Evolutionary conservation across 1,284 basidiomycete genomes (phyloP), one percentile per base, ranked within the genome.

Genomic region (Agaricales sp.): DNA sequence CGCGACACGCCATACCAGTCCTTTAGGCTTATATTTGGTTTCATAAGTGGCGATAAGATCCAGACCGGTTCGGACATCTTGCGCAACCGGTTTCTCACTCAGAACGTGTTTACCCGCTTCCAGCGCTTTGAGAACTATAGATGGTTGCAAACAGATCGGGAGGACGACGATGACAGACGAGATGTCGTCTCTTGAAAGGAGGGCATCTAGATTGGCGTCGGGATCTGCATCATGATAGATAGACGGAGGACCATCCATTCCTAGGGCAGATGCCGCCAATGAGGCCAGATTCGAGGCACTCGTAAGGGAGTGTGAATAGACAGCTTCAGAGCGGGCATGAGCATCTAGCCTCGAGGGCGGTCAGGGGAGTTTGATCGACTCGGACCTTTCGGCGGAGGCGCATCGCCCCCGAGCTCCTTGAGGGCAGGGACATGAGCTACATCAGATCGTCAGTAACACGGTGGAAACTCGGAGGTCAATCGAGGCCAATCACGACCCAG

Each of bases 81-180:
- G 8, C 4, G 21, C 87, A n/a, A 92, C 72, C 3, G 91, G 91
- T 60, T 93, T 93, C 70, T 92, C 85, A 62, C 82, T 85, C 50
- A 93, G 63, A 46, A 93, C 88, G 58, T 92, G 86, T 66, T 93
- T 93, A 19, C 89, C 87, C 0, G 85, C 82, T 11, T 67, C 71
- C 37, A 84, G 66, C 1, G 75, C 73, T 56, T 74, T 75, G 51
- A 78, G 63, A 51, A 93, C 69, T 48, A 91, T 67, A 4, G 66
- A 65, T 1, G 89, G 87, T 61, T 91, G 88, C 11, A 72, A 58
- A 0, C 77, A 76, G 61, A 93, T 92, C 0, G 91, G 90, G 8
- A 93, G 70, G 1, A 78, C 81, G 46, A 92, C 67, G 59, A 91
- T 76, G 43, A 92, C 85, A 16, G 81, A 79, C 16, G 70, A 61